Conservation (phyloP, 345 rosid species). For the Brassica incana region DNA sequence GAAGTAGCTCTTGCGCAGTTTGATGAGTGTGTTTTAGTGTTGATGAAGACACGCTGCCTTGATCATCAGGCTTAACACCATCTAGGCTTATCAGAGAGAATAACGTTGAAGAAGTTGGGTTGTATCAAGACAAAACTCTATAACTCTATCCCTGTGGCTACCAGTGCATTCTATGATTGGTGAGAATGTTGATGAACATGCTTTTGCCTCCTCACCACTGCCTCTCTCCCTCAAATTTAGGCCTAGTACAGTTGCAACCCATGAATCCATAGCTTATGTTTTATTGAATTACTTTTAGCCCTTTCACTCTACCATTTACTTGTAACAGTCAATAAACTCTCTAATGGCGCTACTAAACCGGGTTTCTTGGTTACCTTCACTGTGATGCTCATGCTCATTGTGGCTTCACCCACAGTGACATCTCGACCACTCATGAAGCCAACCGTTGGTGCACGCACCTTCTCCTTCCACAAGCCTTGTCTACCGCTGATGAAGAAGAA, state of each 20-base stretch:
- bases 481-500: conserved; percentile 25
- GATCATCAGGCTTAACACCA: too few species aligned
- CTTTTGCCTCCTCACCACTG: conserved; percentile 34
- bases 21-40: too few species aligned
- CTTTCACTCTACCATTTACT: conserved; percentile 24
- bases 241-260: conserved; percentile 14
- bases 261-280: neutral
- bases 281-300: neutral
- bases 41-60: too few species aligned
- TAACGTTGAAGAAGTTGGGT: too few species aligned
- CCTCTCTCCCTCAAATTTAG: conserved; percentile 11
- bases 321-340: conserved; percentile 20
- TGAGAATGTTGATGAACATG: conserved; percentile 1
- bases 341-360: neutral
- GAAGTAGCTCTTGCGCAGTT: too few species aligned
- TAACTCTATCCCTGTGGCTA: neutral
- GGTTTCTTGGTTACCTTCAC: conserved; percentile 18
- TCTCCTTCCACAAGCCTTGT: conserved; percentile 32
- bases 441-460: neutral
- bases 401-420: conserved; percentile 25
- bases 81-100: too few species aligned
- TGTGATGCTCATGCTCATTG: conserved; percentile 22
- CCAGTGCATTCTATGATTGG: conserved; percentile 50
- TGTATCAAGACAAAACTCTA: too few species aligned
- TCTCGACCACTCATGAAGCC: conserved; percentile 24